Evolutionary conservation across 1,139 yeast species (phyloP).

Genomic region (Candida albicans): DNA sequence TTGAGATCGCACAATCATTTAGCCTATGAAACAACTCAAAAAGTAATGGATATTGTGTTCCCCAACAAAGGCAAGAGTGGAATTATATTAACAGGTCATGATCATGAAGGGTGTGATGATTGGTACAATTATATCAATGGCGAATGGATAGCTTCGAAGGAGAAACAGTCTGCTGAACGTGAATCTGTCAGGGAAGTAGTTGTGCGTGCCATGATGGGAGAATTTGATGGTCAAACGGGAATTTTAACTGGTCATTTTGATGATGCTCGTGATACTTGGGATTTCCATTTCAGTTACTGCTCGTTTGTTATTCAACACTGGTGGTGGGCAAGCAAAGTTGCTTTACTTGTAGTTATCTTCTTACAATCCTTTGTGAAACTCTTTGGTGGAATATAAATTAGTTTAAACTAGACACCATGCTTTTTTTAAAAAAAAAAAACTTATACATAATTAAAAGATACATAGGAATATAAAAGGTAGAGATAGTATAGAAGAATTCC

Average conservation of each 20-base stretch:
- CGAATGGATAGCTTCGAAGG: slow-evolving; percentile 61
- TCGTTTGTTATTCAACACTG: slow-evolving; percentile 86
- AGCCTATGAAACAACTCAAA: slow-evolving; percentile 61
- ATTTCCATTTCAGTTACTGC: slow-evolving; percentile 70
- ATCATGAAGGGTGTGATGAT: slow-evolving; percentile 89
- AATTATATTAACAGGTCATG: slow-evolving; percentile 88
- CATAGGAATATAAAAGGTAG: too few relatives aligned
- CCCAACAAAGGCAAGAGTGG: slow-evolving; percentile 65
- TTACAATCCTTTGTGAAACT: slow-evolving; percentile 29
- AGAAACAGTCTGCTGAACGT: slow-evolving; percentile 22
- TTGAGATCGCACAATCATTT: slow-evolving; percentile 88
- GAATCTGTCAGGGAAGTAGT: slow-evolving; percentile 70
- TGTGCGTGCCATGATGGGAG: slow-evolving; percentile 95
- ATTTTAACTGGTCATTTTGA: slow-evolving; percentile 68
- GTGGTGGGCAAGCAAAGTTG: slow-evolving; percentile 88
- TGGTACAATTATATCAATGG: slow-evolving; percentile 49
- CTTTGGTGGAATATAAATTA: background rate
- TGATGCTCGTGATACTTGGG: slow-evolving; percentile 45
- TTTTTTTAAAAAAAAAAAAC: too few relatives aligned
- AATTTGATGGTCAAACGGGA: slow-evolving; percentile 87
- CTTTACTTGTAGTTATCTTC: slow-evolving; percentile 46
- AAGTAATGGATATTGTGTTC: slow-evolving; percentile 68
- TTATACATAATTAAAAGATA: too few relatives aligned
- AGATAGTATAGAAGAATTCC: too few relatives aligned
- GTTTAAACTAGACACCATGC: background rate